Evolutionary conservation across 2,329 filamentous ascomycete genomes (phyloP), one percentile per base, ranked within the genome.

Genomic region (Cladobotryum mycophilum): DNA sequence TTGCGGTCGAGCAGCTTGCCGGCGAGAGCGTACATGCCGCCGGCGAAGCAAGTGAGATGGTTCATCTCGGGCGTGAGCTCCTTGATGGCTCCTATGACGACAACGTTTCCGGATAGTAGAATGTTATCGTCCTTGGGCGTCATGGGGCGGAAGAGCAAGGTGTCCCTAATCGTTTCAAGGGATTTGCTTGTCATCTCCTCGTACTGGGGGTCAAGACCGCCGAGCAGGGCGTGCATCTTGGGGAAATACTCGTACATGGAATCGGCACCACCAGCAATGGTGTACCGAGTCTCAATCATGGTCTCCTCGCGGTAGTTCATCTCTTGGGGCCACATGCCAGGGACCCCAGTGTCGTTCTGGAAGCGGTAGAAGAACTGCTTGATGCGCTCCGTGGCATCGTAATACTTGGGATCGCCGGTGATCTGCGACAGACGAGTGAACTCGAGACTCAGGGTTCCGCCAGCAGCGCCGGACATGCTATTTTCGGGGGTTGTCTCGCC

Each of bases 401-500:
- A 90, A 68, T 87, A 91, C 63, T 85, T 89, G 49, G 79, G 69
- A 53, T 89, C 75, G 46, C 80, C 81, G 0, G 87, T 89, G 52
- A 91, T 70, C 67, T 91, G 87, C 17, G 83, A 82, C 42, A 92
- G 73, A 5, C 87, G 75, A 2, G 85, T 89, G 62, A 91, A 89
- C 62, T 91, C 87, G 52, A 92, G 66, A 8, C 81, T 82, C 50
- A 91, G 72, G 9, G 85, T 86, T 33, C 86, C 86, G 14, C 69
- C 67, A n/a, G 71, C 72, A 25, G 75, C 75, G 7, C 68, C 66
- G 3, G 70, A 67, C 58, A 74, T 71, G 48, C 59, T 62, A 13
- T 55, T 52, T 40, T 70, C 65, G 18, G 68, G 68, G 6, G 45
- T 52, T 45, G 74, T 70, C 36, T 55, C 53, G 30, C 73, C 74